Evolutionary conservation across 768 basidiomycete genomes (phyloP), one percentile per base, ranked within the genome.

Genomic region (Leccinum uliginosum): DNA sequence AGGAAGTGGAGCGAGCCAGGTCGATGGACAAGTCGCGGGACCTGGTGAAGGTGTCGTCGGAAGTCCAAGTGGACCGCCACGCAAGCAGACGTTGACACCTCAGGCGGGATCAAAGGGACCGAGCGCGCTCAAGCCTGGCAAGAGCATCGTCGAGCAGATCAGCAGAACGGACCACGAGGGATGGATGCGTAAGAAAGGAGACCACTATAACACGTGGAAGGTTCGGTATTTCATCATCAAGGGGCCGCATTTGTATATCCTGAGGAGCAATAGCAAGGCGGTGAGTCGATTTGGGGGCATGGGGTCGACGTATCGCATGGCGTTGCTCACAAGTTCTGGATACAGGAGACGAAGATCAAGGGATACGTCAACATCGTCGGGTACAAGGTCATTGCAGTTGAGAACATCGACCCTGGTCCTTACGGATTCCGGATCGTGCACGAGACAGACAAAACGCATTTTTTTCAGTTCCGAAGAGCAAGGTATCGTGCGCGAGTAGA

Each of bases 391-490:
- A 83, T 94, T 40, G 86, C 91, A 9, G 97, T 98, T 70, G 93
- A 94, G 75, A 92, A 87, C 72, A 77, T 91, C 23, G 85, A 94
- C 65, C 92, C 94, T 23, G 96, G 96, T 14, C 83, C 86, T 65
- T 98, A 96, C 73, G 95, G 93, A 5, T 98, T 98, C 84, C 82
- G 91, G 63, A 89, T 98, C 60, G 83, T 95, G 30, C 95, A 98
- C 63, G 91, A 93, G 46, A 74, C 80, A 7, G 90, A 93, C 70
- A 91, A 89, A 74, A 78, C 89, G 1, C 93, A 98, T 70, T 92
- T 73, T n/a, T 67, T 99, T 99, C 74, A 92, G 91, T 60, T 93
- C 92, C 0, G 89, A 93, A 23, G 94, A 98, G 66, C 91, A 93
- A 72, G 65, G 74, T 1, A 74, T 84, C 35, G 81, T 97, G 49